Conservation (phyloP, 805 yeast genomes). For the Starmerella apis region DNA sequence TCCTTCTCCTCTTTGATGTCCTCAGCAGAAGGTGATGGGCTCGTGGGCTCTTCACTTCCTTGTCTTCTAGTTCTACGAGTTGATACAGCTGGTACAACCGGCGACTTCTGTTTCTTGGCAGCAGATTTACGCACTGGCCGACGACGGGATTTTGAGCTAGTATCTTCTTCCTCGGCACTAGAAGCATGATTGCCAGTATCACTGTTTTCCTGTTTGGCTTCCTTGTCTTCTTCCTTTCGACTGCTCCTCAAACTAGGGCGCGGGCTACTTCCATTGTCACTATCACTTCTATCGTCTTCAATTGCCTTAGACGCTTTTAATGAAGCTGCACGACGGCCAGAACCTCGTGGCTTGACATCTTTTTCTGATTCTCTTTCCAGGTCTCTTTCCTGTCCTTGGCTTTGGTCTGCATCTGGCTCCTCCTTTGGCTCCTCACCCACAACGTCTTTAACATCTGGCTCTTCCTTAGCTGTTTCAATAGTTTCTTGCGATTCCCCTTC, state of each 20-base stretch:
- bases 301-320: conserved; percentile 1
- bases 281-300: background rate
- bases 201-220: background rate
- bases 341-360: background rate
- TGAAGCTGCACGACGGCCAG: conserved; percentile 1
- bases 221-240: background rate
- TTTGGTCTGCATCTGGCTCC: background rate
- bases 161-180: background rate
- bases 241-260: background rate
- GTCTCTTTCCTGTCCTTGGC: background rate
- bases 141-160: background rate
- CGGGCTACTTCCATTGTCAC: background rate
- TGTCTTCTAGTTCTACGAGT: background rate
- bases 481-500: background rate
- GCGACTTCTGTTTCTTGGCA: background rate
- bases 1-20: background rate
- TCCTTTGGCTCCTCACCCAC: background rate
- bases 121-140: background rate
- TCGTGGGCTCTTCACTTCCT: background rate
- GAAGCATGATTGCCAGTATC: background rate
- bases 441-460: background rate
- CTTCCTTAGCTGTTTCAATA: background rate
- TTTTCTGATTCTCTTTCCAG: background rate
- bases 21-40: background rate
- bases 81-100: background rate